Evolutionary conservation across 768 basidiomycete genomes (phyloP).

Genomic region (Hirschioporus abietinus): DNA sequence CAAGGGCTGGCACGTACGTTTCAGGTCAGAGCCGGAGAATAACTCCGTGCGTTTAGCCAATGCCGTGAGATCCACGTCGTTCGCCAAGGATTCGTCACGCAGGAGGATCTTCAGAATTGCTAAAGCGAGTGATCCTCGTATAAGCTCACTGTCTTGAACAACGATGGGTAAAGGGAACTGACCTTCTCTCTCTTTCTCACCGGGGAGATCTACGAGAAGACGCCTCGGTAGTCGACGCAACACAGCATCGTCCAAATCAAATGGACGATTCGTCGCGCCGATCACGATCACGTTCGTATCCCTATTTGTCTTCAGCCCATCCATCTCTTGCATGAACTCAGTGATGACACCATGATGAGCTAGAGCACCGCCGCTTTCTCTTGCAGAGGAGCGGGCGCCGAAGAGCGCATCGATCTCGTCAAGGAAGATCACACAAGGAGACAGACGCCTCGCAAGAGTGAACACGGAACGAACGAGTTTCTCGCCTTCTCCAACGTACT

Average conservation of each 20-base stretch:
- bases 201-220: constrained; percentile 84
- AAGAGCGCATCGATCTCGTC: constrained; percentile 95
- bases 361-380: constrained; percentile 72
- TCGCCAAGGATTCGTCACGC: constrained; percentile 67
- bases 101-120: constrained; percentile 86
- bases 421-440: constrained; percentile 90
- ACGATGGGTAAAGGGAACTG: constrained; percentile 16
- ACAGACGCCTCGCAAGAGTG: constrained; percentile 74
- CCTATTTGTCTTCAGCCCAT: constrained; percentile 75
- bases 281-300: constrained; percentile 86
- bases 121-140: constrained; percentile 23
- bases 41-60: constrained; percentile 72
- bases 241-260: constrained; percentile 89
- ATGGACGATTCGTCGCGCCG: constrained; percentile 90
- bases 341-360: constrained; percentile 87
- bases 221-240: constrained; percentile 83
- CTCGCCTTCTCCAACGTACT: constrained; percentile 89
- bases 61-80: constrained; percentile 53
- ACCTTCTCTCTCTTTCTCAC: constrained; percentile 83
- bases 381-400: constrained; percentile 72
- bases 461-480: constrained; percentile 89
- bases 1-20: constrained; percentile 53
- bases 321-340: constrained; percentile 97
- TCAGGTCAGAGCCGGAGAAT: constrained; percentile 93
- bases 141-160: constrained; percentile 9